These are phyloP conservation scores for Ophiostoma pallidulum DNA, from an alignment of 2,329 filamentous ascomycete species.

Conservation along the genomic window DNA sequence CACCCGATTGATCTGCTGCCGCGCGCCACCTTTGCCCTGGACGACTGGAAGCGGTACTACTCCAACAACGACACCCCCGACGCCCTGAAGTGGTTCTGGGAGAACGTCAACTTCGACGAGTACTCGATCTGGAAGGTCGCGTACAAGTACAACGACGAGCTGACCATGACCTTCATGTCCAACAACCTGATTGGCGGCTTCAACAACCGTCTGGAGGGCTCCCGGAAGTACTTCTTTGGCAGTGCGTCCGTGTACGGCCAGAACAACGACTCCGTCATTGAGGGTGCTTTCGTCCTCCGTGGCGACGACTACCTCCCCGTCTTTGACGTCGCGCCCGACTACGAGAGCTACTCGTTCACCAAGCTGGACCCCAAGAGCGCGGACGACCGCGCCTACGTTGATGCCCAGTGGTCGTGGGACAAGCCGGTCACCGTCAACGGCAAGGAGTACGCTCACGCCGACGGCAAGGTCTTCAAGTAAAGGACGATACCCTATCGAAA, in stretches of 20 bases:
- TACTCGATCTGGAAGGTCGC: constrained; percentile 91
- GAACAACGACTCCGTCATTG: constrained; percentile 81
- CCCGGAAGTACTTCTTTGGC: constrained; percentile 97
- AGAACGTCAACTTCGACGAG: constrained; percentile 87
- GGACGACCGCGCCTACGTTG: constrained; percentile 77
- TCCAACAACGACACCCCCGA: constrained; percentile 85
- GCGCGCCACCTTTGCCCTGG: constrained; percentile 70
- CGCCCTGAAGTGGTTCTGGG: constrained; percentile 96
- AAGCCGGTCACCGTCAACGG: constrained; percentile 68
- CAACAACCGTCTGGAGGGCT: constrained; percentile 92
- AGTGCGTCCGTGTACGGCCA: constrained; percentile 78
- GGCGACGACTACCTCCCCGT: constrained; percentile 78
- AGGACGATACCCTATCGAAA: constrained; percentile 15
- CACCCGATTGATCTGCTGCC: constrained; percentile 84
- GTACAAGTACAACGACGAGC: constrained; percentile 99
- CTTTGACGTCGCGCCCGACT: constrained; percentile 95
- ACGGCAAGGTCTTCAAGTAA: constrained; percentile 99
- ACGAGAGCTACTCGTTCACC: constrained; percentile 90
- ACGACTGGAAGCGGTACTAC: constrained; percentile 99
- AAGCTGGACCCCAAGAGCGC: constrained; percentile 87
- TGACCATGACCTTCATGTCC: constrained; percentile 97
- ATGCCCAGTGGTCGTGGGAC: constrained; percentile 88
- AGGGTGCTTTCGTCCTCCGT: constrained; percentile 90
- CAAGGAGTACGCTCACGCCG: constrained; percentile 82
- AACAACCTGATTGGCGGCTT: constrained; percentile 98